Base-by-base conservation (phyloP, 139 green algal species). In the Chlamydomonas schloesseri region DNA sequence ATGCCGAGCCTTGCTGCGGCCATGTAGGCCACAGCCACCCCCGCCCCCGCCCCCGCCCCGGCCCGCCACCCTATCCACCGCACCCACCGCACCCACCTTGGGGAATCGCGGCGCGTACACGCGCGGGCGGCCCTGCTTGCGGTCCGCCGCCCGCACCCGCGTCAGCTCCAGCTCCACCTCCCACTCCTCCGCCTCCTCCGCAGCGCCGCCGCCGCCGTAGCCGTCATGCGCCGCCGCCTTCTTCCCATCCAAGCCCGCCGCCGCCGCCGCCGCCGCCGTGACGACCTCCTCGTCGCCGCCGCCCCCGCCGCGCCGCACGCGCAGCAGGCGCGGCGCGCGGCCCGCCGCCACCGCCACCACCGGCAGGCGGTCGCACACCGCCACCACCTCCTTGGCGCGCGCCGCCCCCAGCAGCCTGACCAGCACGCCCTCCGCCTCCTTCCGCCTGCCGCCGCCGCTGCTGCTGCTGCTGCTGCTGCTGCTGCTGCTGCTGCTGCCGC, bases 21-120 rank as follows among this genome's bases (percentile, higher is more conserved):
- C n/a, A n/a, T n/a, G n/a, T n/a, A n/a, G n/a, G n/a, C n/a, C n/a
- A n/a, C n/a, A n/a, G n/a, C n/a, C n/a, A n/a, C n/a, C n/a, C n/a
- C n/a, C n/a, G n/a, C n/a, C n/a, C n/a, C n/a, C n/a, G n/a, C n/a
- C n/a, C n/a, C n/a, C n/a, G n/a, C n/a, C n/a, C n/a, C n/a, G n/a
- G n/a, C n/a, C n/a, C n/a, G n/a, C n/a, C n/a, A n/a, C 8, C 42
- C 42, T 50, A 50, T 50, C 42, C 42, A 50, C 42, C n/a, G n/a
- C n/a, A n/a, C n/a, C n/a, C n/a, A n/a, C n/a, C n/a, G n/a, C n/a
- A 34, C 88, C 24, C 46, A 92, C 94, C 94, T 98, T 98, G 64
- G 95, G 95, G 75, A 98, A 98, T 31, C 91, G 90, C 0, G 96
- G 96, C 10, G 95, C 92, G 78, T 96, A 97, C 24, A 93, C 94